Evolutionary conservation across 352 stramenopile species (phyloP).

Genomic region (Peronospora belbahrii): DNA sequence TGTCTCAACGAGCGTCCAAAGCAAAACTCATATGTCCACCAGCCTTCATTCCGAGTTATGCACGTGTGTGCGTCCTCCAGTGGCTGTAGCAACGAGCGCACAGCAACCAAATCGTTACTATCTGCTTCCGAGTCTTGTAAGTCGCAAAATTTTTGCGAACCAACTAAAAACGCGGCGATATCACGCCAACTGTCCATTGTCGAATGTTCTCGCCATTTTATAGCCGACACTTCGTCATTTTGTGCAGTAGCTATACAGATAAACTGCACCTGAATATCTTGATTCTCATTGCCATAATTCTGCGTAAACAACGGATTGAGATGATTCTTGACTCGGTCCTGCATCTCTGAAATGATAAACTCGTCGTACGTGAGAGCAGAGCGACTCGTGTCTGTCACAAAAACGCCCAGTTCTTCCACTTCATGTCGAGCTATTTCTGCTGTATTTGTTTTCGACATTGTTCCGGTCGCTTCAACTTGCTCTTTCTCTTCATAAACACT

Average conservation of each 20-base stretch:
- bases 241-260: slow-evolving; percentile 41
- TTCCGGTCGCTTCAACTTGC: slow-evolving; percentile 12
- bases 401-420: slow-evolving; percentile 34
- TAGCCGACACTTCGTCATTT: slow-evolving; percentile 42
- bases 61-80: slow-evolving; percentile 44
- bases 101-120: slow-evolving; percentile 40
- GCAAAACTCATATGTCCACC: slow-evolving; percentile 83
- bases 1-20: slow-evolving; percentile 62
- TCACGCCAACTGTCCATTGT: slow-evolving; percentile 2
- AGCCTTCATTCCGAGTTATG: slow-evolving; percentile 73
- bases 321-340: slow-evolving; percentile 33
- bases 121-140: slow-evolving; percentile 39
- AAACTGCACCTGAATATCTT: slow-evolving; percentile 55
- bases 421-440: slow-evolving; percentile 12
- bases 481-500: slow-evolving; percentile 19
- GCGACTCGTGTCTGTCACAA: slow-evolving; percentile 28
- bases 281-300: slow-evolving; percentile 23
- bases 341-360: slow-evolving; percentile 37
- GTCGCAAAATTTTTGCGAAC: slow-evolving; percentile 63
- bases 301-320: slow-evolving; percentile 63
- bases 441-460: neutral
- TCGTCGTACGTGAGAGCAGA: slow-evolving; percentile 32
- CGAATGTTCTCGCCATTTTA: slow-evolving; percentile 27
- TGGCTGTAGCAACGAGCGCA: slow-evolving; percentile 46
- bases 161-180: slow-evolving; percentile 47